Base-by-base conservation (phyloP, 108 stramenopile species). In the Nitzschia inconspicua region DNA sequence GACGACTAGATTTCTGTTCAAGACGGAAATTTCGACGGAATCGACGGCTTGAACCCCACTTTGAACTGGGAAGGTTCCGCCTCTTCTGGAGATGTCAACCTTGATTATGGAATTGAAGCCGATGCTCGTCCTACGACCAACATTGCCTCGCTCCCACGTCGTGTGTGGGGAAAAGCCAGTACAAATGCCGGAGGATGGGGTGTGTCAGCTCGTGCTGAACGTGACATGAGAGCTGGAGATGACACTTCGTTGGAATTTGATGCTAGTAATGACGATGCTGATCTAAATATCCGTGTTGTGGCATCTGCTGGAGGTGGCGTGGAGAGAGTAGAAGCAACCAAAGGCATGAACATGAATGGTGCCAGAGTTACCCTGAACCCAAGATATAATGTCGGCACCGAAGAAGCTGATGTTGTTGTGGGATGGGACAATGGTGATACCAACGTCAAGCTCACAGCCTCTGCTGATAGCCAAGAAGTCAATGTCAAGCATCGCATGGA, bases 21-120 rank as follows among this genome's bases (percentile, higher is more conserved):
- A 23, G 88, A 93, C 53, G 91, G 91, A 57, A 87, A 80, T 56
- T 89, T 89, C 51, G 82, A 83, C 47, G 90, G 84, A 35, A 60
- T 89, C 53, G 91, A 85, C 60, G 86, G 83, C 43, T 82, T 93
- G 11, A 86, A 93, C 52, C 91, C 91, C 20, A 68, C 78, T 32
- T 53, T 93, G 27, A 75, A 58, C 4, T 93, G 91, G 91, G 55
- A 63, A 11, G 73, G 52, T 20, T 18, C 65, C 31, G 23, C 64
- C 47, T 23, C 34, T 3, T 47, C 68, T 24, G 78, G 78, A 35
- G 78, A 79, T 43, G 20, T 79, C 43, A 76, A 79, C 48, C 37
- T 82, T 28, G 51, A 73, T 49, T 88, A 89, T 64, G 92, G 92
- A 42, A 72, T 90, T 59, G 89, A 88, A 46, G 75, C 85, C 20